Conservation (phyloP, 805 yeast species). For the Teunomyces funiuensis region DNA sequence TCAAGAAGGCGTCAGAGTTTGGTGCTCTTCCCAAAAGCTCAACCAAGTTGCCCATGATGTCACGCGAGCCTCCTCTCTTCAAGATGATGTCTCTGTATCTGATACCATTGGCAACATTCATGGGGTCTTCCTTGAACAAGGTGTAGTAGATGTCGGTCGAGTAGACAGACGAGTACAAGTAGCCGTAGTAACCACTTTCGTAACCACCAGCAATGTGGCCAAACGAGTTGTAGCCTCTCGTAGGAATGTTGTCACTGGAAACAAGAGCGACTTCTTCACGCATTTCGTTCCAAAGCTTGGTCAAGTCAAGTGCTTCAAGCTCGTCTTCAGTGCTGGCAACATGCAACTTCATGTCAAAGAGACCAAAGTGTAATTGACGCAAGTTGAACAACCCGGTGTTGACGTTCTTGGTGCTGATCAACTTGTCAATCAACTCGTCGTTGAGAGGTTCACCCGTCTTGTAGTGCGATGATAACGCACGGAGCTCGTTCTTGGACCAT, state of each 20-base stretch:
- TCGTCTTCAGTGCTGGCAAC: conserved; percentile 43
- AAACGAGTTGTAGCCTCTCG: conserved; percentile 74
- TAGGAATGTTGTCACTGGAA: conserved; percentile 50
- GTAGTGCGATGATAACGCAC: conserved; percentile 64
- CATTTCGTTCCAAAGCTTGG: conserved; percentile 61
- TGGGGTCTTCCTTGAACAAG: conserved; percentile 65
- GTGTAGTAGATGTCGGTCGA: conserved; percentile 81
- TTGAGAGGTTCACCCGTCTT: conserved; percentile 56
- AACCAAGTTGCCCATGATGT: conserved; percentile 60
- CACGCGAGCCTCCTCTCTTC: conserved; percentile 71
- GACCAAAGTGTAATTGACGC: conserved; percentile 76
- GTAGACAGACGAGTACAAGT: conserved; percentile 81
- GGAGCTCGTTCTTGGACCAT: conserved; percentile 67
- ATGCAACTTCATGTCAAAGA: conserved; percentile 75
- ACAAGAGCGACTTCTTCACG: conserved; percentile 63
- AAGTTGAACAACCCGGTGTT: conserved; percentile 70
- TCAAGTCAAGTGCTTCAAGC: conserved; percentile 47
- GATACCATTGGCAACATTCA: conserved; percentile 59
- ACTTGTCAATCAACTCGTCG: conserved; percentile 55
- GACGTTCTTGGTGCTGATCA: conserved; percentile 68
- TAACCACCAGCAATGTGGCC: conserved; percentile 83
- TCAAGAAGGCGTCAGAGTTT: conserved; percentile 66
- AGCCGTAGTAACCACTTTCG: conserved; percentile 85
- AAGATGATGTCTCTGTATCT: conserved; percentile 69
- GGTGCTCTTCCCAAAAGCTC: conserved; percentile 79